phyloP scores from a whole-genome alignment of 73 alveolate genomes.

The Durusdinium trenchii region DNA sequence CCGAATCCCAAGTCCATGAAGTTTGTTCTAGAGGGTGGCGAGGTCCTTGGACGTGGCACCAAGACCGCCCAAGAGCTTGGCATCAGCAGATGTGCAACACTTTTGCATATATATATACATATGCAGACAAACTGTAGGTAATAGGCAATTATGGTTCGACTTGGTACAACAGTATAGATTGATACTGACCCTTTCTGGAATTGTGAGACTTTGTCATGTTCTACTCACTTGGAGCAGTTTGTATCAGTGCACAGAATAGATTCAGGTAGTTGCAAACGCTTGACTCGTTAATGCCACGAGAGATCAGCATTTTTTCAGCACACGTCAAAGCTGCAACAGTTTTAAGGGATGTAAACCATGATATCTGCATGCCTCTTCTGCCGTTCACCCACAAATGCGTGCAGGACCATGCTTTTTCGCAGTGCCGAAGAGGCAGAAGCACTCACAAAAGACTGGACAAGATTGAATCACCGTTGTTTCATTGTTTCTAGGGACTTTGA shows the following conservation, averaged over 20 bases:
- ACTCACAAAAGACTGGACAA: not conserved
- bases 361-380: not conserved
- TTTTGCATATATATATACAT: too few species aligned
- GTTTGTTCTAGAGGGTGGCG: slow-evolving; percentile 65
- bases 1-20: slow-evolving; percentile 90
- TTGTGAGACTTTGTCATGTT: not conserved
- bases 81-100: too few species aligned
- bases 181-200: not conserved
- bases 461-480: too few species aligned
- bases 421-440: slow-evolving; percentile 42
- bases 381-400: not conserved
- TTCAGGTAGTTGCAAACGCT: too few species aligned
- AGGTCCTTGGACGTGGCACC: slow-evolving; percentile 77
- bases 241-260: too few species aligned
- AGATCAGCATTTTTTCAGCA: too few species aligned
- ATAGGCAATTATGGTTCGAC: not conserved
- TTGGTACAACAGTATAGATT: not conserved
- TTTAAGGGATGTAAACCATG: too few species aligned
- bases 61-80: slow-evolving; percentile 34
- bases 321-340: too few species aligned
- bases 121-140: too few species aligned
- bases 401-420: slow-evolving; percentile 88
- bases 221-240: too few species aligned
- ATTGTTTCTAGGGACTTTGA: not conserved
- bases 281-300: too few species aligned